Evolutionary conservation across 176 grass and related monocot species (phyloP).

Genomic region (Paspalum vaginatum): DNA sequence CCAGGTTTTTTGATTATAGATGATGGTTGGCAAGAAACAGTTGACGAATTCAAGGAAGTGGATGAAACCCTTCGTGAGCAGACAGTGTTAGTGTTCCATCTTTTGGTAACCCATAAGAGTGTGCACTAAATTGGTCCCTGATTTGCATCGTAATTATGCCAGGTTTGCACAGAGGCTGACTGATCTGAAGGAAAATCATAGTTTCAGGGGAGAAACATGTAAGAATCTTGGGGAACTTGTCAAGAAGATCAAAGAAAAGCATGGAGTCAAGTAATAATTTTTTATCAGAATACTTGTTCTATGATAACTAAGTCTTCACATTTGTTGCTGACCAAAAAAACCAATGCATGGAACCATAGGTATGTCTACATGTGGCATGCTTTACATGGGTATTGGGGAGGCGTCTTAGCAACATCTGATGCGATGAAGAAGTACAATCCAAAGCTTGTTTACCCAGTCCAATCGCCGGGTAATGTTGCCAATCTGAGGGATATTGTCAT

Average conservation of each 20-base stretch:
- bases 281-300: slow-evolving; percentile 6
- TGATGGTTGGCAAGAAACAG: slow-evolving; percentile 65
- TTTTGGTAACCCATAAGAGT: slow-evolving; percentile 12
- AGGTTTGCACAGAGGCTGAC: slow-evolving; percentile 56
- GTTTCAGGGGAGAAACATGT: slow-evolving; percentile 48
- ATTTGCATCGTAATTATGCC: slow-evolving; percentile 15
- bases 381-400: slow-evolving; percentile 62
- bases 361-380: slow-evolving; percentile 61
- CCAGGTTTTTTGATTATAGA: slow-evolving; percentile 67
- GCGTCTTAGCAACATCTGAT: slow-evolving; percentile 35
- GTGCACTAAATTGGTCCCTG: not conserved
- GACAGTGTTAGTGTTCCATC: slow-evolving; percentile 37
- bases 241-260: slow-evolving; percentile 50
- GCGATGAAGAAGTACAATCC: slow-evolving; percentile 60
- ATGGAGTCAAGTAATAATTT: slow-evolving; percentile 52
- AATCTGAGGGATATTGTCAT: slow-evolving; percentile 65
- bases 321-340: slow-evolving; percentile 1
- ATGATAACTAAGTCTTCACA: not conserved
- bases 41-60: slow-evolving; percentile 39
- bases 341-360: slow-evolving; percentile 23
- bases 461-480: slow-evolving; percentile 45
- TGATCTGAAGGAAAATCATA: slow-evolving; percentile 54
- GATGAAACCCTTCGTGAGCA: slow-evolving; percentile 33
- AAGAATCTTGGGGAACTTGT: slow-evolving; percentile 46
- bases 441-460: slow-evolving; percentile 54